These are phyloP conservation scores for Kwoniella mangroviensis DNA, from an alignment of 768 basidiomycete species.

Conservation along the genomic window DNA sequence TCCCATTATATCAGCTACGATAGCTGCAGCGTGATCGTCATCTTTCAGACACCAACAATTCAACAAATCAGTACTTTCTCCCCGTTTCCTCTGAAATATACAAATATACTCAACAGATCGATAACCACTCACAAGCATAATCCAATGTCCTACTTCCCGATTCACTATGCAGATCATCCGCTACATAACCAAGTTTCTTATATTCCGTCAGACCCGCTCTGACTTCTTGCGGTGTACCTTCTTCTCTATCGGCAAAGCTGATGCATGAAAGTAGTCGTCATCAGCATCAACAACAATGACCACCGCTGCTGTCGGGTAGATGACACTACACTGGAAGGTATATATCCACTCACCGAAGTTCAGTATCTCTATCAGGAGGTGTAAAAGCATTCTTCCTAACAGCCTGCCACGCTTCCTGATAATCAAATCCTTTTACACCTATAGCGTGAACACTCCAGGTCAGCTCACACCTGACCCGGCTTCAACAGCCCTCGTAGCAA, in stretches of 20 bases:
- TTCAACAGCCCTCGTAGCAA: neutral
- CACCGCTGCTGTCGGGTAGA: neutral
- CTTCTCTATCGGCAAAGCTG: slow-evolving; percentile 67
- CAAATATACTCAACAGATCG: too few species aligned
- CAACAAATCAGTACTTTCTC: too few species aligned
- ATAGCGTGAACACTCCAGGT: neutral
- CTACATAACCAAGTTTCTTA: slow-evolving; percentile 72
- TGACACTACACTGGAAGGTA: neutral
- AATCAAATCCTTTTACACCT: slow-evolving; percentile 69
- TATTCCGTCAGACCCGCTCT: slow-evolving; percentile 79
- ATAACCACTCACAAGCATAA: slow-evolving; percentile 68
- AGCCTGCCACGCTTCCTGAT: slow-evolving; percentile 71
- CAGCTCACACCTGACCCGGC: neutral
- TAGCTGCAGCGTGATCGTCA: slow-evolving; percentile 75
- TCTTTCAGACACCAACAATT: too few species aligned
- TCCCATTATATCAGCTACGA: slow-evolving; percentile 65
- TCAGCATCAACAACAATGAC: too few species aligned
- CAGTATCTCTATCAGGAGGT: slow-evolving; percentile 44
- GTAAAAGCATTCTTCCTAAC: slow-evolving; percentile 75
- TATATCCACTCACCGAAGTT: slow-evolving; percentile 62
- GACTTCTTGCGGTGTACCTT: slow-evolving; percentile 66
- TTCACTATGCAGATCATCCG: slow-evolving; percentile 76
- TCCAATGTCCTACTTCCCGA: slow-evolving; percentile 77
- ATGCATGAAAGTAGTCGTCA: neutral
- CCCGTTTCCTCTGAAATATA: too few species aligned